A percentile compares a stretch with the other conserved stretches of the same genome.
Conservation (phyloP, 2,329 filamentous ascomycete genomes). For the Alternaria burnsii region DNA sequence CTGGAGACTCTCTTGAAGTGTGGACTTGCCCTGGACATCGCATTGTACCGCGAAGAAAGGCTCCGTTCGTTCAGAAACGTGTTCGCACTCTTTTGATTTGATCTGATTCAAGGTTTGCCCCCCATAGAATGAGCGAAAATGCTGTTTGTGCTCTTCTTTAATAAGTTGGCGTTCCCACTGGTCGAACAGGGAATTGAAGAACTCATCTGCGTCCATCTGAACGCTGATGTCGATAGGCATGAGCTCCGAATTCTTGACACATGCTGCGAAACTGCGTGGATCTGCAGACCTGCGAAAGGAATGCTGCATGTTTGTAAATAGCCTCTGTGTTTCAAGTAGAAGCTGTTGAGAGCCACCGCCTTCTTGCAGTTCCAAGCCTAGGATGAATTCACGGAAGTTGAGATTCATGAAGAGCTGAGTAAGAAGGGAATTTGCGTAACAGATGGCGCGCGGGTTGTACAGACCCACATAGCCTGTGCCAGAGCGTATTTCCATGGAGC, state of each 20-base stretch:
- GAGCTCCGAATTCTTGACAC: slow-evolving; percentile 84
- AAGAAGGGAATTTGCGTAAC: slow-evolving; percentile 93
- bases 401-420: slow-evolving; percentile 97
- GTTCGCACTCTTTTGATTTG: slow-evolving; percentile 91
- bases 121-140: slow-evolving; percentile 84
- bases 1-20: slow-evolving; percentile 83
- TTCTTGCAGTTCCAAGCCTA: slow-evolving; percentile 64
- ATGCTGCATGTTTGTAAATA: slow-evolving; percentile 89
- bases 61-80: slow-evolving; percentile 90
- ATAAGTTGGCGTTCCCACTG: slow-evolving; percentile 85
- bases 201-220: slow-evolving; percentile 99
- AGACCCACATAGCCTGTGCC: slow-evolving; percentile 86
- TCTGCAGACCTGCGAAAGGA: slow-evolving; percentile 77
- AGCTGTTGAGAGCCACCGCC: slow-evolving; percentile 68
- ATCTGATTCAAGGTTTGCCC: slow-evolving; percentile 94
- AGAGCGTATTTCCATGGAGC: slow-evolving; percentile 73
- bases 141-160: slow-evolving; percentile 71
- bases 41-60: slow-evolving; percentile 95
- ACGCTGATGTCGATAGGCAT: slow-evolving; percentile 82
- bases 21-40: slow-evolving; percentile 91
- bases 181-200: slow-evolving; percentile 93
- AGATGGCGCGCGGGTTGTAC: slow-evolving; percentile 93
- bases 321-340: slow-evolving; percentile 76
- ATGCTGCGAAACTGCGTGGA: slow-evolving; percentile 74
- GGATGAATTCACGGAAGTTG: slow-evolving; percentile 84